These are phyloP conservation scores for Calonectria ilicicola DNA, from an alignment of 2,329 filamentous ascomycete genomes.

Conservation along the genomic window DNA sequence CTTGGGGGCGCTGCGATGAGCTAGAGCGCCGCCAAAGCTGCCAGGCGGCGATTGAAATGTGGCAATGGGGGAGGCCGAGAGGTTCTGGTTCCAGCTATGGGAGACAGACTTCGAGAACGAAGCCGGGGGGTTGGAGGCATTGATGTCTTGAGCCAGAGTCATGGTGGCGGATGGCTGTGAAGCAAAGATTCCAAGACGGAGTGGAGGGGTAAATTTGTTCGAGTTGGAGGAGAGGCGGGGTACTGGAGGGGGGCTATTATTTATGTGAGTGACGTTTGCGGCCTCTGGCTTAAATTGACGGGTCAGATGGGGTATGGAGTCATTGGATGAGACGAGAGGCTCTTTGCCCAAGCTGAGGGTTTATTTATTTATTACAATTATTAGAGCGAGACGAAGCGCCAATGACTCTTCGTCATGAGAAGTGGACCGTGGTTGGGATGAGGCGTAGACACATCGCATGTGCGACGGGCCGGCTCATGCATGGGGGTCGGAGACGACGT, in stretches of 20 bases:
- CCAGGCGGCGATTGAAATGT: slow-evolving; percentile 80
- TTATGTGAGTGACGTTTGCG: slow-evolving; percentile 16
- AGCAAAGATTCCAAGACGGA: slow-evolving; percentile 35
- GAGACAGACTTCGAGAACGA: slow-evolving; percentile 57
- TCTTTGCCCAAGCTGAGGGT: slow-evolving; percentile 9
- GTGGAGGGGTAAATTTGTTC: slow-evolving; percentile 9
- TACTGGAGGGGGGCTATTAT: slow-evolving; percentile 17
- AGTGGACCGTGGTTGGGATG: slow-evolving; percentile 11
- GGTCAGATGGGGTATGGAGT: slow-evolving; percentile 4
- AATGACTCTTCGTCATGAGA: slow-evolving; percentile 20
- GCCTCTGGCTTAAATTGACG: background rate
- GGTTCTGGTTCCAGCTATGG: slow-evolving; percentile 67
- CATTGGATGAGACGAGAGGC: background rate
- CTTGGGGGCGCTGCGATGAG: slow-evolving; percentile 65
- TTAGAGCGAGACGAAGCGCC: background rate
- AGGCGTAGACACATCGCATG: slow-evolving; percentile 13
- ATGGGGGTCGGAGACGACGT: slow-evolving; percentile 31
- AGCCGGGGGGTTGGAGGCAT: slow-evolving; percentile 47
- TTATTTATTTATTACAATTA: slow-evolving; percentile 17
- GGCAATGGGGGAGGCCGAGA: slow-evolving; percentile 81
- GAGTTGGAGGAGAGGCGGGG: slow-evolving; percentile 1
- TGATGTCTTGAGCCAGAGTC: slow-evolving; percentile 62
- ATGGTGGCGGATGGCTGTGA: slow-evolving; percentile 46
- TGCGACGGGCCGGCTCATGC: slow-evolving; percentile 42
- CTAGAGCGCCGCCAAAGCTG: slow-evolving; percentile 65